A percentile compares a stretch with the other conserved stretches of the same genome.
Evolutionary conservation across 148 eudicot species (phyloP).

Genomic region (Cornus controversa): DNA sequence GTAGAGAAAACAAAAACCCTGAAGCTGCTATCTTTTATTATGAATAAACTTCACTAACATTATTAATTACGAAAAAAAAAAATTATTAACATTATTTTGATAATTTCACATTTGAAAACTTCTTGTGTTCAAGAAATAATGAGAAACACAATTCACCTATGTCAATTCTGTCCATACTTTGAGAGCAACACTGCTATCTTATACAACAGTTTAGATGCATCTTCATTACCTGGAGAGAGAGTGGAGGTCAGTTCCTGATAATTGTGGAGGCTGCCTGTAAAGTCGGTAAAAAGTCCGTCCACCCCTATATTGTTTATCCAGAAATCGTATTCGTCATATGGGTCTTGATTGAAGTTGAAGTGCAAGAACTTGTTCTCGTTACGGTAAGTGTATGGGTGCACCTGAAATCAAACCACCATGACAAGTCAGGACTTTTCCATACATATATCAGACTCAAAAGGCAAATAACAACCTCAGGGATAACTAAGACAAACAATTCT

Average conservation of each 20-base stretch:
- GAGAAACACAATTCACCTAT: neutral
- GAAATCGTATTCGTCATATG: constrained; percentile 67
- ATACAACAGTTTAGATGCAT: constrained; percentile 39
- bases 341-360: constrained; percentile 76
- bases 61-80: neutral
- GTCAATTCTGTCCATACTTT: constrained; percentile 17
- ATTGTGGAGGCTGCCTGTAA: constrained; percentile 81
- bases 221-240: constrained; percentile 22
- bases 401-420: constrained; percentile 42
- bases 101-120: neutral
- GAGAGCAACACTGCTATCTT: constrained; percentile 52
- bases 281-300: constrained; percentile 92
- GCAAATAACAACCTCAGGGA: neutral
- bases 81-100: neutral
- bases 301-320: constrained; percentile 84
- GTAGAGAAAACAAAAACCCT: neutral
- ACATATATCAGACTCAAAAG: neutral
- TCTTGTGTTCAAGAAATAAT: neutral
- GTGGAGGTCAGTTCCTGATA: constrained; percentile 79
- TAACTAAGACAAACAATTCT: neutral
- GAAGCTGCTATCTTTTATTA: neutral
- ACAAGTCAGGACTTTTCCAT: neutral
- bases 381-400: constrained; percentile 89
- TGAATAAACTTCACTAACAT: too few species aligned
- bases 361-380: constrained; percentile 75